Percentiles rank a stretch among this genome's conserved stretches.
Evolutionary conservation across 306 rosid genomes (phyloP).

Genomic region (Ceratonia siliqua): DNA sequence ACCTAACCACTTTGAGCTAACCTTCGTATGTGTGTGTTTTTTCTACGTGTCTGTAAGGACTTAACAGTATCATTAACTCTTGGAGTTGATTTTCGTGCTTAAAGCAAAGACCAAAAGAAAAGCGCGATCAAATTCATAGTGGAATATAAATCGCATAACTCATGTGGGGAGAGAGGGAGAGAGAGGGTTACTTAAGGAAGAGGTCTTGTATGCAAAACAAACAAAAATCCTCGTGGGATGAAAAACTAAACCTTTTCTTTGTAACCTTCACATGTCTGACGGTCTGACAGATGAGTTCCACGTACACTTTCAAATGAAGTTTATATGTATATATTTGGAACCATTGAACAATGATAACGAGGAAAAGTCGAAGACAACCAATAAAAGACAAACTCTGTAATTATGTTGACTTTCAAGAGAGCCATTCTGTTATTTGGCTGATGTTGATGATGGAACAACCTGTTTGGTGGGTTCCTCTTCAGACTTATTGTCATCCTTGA

Average conservation of each 20-base stretch:
- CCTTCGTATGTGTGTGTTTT: too few relatives aligned
- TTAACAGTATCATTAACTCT: too few relatives aligned
- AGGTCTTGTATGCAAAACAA: neutral
- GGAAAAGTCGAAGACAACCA: constrained; percentile 10
- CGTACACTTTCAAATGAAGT: neutral
- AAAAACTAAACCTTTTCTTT: neutral
- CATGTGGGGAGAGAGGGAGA: too few relatives aligned
- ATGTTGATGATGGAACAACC: constrained; percentile 31
- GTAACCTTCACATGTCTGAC: neutral
- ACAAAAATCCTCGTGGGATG: too few relatives aligned
- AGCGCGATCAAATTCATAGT: too few relatives aligned
- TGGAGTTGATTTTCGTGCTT: too few relatives aligned
- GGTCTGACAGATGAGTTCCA: constrained; percentile 1
- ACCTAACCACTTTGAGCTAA: too few relatives aligned
- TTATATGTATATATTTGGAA: neutral
- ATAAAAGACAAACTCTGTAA: constrained; percentile 14
- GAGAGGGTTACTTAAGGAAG: too few relatives aligned
- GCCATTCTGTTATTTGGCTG: constrained; percentile 5
- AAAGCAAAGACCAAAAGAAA: too few relatives aligned
- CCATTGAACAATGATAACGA: neutral
- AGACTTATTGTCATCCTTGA: constrained; percentile 50
- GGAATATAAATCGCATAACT: too few relatives aligned
- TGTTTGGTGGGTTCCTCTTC: constrained; percentile 41
- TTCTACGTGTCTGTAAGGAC: too few relatives aligned
- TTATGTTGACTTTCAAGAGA: neutral